A percentile compares a stretch with the other conserved stretches of the same genome.
These are phyloP conservation scores for Volvox carteri DNA, from an alignment of 163 green algal species.

Conservation along the genomic window DNA sequence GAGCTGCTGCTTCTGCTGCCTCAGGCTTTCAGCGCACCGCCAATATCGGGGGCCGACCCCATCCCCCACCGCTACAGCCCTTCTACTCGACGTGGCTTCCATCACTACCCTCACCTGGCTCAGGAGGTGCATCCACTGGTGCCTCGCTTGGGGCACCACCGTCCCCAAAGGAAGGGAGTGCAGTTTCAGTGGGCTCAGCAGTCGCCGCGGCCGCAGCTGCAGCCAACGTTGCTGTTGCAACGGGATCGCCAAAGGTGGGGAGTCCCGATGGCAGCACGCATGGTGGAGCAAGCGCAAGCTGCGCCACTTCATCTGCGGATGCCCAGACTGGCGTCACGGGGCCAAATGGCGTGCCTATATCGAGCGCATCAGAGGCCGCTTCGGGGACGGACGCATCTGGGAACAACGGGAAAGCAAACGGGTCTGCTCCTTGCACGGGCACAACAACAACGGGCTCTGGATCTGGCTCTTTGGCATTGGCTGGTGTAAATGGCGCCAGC, in stretches of 20 bases:
- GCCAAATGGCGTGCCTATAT: no score
- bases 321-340: neutral
- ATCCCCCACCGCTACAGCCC: neutral
- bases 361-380: no score
- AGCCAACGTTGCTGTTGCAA: neutral
- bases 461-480: neutral
- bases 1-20: neutral
- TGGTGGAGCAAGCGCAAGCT: conserved; percentile 4
- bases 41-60: neutral
- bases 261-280: conserved; percentile 19
- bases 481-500: neutral
- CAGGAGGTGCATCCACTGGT: neutral
- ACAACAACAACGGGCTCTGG: neutral
- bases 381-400: neutral
- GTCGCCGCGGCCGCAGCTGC: conserved; percentile 9
- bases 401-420: neutral
- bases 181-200: neutral
- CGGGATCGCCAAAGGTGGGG: neutral
- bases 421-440: neutral
- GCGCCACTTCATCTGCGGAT: neutral
- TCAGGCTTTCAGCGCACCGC: neutral
- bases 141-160: neutral
- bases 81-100: neutral
- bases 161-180: neutral
- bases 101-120: neutral